Percentiles rank a stretch among this genome's conserved stretches.
Conservation (phyloP, 2,329 filamentous ascomycete genomes). For the Lachnellula subtilissima region DNA sequence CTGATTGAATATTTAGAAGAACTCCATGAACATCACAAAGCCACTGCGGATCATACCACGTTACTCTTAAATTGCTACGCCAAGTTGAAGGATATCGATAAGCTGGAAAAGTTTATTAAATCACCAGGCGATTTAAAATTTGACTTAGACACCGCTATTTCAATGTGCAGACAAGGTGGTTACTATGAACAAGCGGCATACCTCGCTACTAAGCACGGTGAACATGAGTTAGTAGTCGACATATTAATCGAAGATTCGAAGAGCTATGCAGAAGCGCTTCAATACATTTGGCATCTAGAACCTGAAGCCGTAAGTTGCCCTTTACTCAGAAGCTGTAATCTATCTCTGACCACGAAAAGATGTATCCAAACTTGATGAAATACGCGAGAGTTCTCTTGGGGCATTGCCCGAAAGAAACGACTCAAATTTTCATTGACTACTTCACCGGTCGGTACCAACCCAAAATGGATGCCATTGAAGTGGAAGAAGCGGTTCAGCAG, state of each 20-base stretch:
- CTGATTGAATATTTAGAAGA: conserved; percentile 96
- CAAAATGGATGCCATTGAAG: conserved; percentile 51
- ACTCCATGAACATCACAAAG: conserved; percentile 87
- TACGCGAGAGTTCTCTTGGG: conserved; percentile 88
- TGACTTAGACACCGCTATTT: conserved; percentile 92
- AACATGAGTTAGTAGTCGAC: conserved; percentile 89
- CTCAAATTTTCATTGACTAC: conserved; percentile 87
- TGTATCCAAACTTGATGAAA: conserved; percentile 87
- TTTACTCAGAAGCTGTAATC: not conserved
- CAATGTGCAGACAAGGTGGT: conserved; percentile 94
- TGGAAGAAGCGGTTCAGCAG: conserved; percentile 14
- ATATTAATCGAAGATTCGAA: conserved; percentile 95
- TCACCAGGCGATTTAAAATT: conserved; percentile 93
- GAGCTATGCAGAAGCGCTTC: conserved; percentile 78
- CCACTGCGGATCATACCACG: conserved; percentile 92
- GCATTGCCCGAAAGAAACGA: conserved; percentile 77
- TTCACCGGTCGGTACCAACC: conserved; percentile 83
- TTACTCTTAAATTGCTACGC: conserved; percentile 94
- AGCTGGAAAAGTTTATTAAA: conserved; percentile 94
- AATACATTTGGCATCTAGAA: conserved; percentile 86
- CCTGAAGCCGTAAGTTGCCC: conserved; percentile 60
- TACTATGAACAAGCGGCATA: conserved; percentile 97
- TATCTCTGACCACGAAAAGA: conserved; percentile 41
- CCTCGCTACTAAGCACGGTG: conserved; percentile 86
- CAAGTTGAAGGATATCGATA: conserved; percentile 94